A percentile compares a stretch with the other conserved stretches of the same genome.
Evolutionary conservation across 208 protist species (phyloP).

Genomic region (Blastocrithidia nonstop): DNA sequence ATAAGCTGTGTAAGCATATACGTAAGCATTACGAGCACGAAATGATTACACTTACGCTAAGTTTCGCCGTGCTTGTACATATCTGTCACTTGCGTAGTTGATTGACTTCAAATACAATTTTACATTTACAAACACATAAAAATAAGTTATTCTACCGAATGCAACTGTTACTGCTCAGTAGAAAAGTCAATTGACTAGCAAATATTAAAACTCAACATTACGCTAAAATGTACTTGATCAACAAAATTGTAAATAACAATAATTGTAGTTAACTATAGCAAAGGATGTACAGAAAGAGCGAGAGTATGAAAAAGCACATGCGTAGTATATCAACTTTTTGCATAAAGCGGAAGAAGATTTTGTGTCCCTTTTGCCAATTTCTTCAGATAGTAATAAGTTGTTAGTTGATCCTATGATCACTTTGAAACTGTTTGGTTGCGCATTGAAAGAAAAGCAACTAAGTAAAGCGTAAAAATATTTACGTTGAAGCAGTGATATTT

Average conservation of each 20-base stretch:
- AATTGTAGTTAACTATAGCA: too few relatives aligned
- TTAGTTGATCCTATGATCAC: conserved; percentile 27
- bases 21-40: conserved; percentile 40
- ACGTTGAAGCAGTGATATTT: conserved; percentile 35
- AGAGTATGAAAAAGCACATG: background rate
- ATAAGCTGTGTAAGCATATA: conserved; percentile 60
- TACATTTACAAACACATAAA: conserved; percentile 6
- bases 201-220: too few relatives aligned
- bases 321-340: conserved; percentile 21
- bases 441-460: conserved; percentile 32
- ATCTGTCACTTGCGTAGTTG: conserved; percentile 29
- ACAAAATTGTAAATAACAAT: too few relatives aligned
- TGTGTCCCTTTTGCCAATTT: too few relatives aligned
- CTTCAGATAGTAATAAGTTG: background rate
- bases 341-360: conserved; percentile 12
- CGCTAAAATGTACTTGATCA: too few relatives aligned
- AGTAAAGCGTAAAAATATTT: conserved; percentile 50
- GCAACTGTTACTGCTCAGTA: too few relatives aligned
- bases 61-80: conserved; percentile 60
- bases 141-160: background rate
- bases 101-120: background rate
- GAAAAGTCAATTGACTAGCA: too few relatives aligned
- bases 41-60: conserved; percentile 58
- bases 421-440: conserved; percentile 60
- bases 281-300: too few relatives aligned